Percentiles rank a stretch among this genome's conserved stretches.
Conservation (phyloP, 768 basidiomycete genomes). For the Lyophyllum shimeji region DNA sequence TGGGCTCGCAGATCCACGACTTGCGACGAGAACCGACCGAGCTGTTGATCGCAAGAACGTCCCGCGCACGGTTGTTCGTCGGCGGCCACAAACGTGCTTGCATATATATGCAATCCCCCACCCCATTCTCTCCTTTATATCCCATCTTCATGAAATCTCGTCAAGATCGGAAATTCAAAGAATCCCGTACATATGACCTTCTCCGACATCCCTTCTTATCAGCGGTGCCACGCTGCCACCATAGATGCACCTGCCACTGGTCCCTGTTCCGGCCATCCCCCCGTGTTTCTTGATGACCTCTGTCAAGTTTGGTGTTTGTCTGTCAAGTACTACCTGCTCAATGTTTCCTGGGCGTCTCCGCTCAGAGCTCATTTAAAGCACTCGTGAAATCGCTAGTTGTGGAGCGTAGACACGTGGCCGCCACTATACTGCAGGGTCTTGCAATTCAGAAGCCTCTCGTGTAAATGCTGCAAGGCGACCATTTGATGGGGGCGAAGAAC, state of each 20-base stretch:
- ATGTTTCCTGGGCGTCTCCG: background rate
- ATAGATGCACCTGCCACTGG: background rate
- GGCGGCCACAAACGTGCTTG: constrained; percentile 44
- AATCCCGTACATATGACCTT: constrained; percentile 8
- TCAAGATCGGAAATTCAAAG: constrained; percentile 21
- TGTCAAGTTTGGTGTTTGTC: constrained; percentile 8
- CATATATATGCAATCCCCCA: constrained; percentile 28
- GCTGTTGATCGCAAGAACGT: constrained; percentile 20
- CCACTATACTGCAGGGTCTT: background rate
- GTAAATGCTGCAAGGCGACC: background rate
- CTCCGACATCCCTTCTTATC: constrained; percentile 29
- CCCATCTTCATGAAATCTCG: constrained; percentile 25
- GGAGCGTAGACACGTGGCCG: constrained; percentile 1
- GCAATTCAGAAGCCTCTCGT: background rate
- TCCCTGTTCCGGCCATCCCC: constrained; percentile 7
- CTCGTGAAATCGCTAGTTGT: background rate
- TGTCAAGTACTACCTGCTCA: background rate
- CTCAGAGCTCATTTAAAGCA: background rate
- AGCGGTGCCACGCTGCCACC: constrained; percentile 24
- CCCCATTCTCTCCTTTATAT: constrained; percentile 40
- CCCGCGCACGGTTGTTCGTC: constrained; percentile 16
- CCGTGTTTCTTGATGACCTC: constrained; percentile 8
- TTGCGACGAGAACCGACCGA: constrained; percentile 22
- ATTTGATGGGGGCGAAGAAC: background rate
- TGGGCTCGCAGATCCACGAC: constrained; percentile 44